These are phyloP conservation scores for Sordariomycetes sp. DNA, from an alignment of 2,329 filamentous ascomycete species.

Conservation along the genomic window DNA sequence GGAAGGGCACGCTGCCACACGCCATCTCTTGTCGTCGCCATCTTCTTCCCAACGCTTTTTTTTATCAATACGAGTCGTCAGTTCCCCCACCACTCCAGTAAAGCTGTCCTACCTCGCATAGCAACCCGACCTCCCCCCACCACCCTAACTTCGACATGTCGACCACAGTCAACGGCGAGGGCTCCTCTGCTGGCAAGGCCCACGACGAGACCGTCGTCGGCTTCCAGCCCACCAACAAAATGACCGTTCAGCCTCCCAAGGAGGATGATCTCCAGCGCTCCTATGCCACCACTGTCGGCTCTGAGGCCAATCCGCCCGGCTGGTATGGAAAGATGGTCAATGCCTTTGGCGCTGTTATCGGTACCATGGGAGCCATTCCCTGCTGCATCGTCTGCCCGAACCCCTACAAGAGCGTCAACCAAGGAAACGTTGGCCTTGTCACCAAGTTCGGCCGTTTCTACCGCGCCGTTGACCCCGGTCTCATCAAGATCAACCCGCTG, in stretches of 20 bases:
- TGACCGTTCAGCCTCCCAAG: constrained; percentile 70
- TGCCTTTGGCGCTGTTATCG: constrained; percentile 62
- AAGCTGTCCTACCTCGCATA: background rate
- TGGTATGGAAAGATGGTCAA: constrained; percentile 92
- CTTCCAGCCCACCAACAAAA: constrained; percentile 43
- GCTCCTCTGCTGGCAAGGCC: constrained; percentile 19
- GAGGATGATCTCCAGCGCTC: constrained; percentile 77
- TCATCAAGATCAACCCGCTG: constrained; percentile 95
- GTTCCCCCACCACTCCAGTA: too few species aligned
- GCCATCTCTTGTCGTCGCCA: too few species aligned
- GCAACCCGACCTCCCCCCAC: background rate
- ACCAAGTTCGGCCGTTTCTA: constrained; percentile 95
- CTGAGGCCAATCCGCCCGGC: constrained; percentile 63
- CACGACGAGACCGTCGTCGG: constrained; percentile 18
- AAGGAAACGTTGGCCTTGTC: constrained; percentile 91
- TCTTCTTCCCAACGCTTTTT: too few species aligned
- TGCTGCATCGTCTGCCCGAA: constrained; percentile 92
- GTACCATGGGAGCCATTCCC: constrained; percentile 75
- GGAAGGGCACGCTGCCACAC: too few species aligned
- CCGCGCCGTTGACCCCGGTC: constrained; percentile 89
- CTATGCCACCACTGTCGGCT: constrained; percentile 58
- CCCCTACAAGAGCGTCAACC: constrained; percentile 84
- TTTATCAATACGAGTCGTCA: too few species aligned
- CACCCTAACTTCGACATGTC: background rate
- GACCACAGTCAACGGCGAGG: constrained; percentile 6